Conservation (phyloP, 345 rosid species). For the Salix koriyanagi region DNA sequence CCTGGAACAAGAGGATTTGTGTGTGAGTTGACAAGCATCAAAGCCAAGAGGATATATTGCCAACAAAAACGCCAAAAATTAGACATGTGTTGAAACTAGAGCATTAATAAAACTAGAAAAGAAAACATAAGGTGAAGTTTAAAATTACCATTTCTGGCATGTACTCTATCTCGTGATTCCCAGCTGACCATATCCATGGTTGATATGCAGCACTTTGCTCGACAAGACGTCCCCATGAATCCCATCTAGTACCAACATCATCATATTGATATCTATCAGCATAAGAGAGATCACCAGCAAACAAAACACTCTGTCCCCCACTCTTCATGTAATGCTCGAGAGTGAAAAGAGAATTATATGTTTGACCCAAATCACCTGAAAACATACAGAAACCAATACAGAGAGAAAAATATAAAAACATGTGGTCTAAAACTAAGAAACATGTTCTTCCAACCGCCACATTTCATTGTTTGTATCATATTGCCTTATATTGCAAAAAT, state of each 20-base stretch:
- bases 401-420: not conserved
- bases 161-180: constrained; percentile 48
- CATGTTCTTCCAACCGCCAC: not conserved
- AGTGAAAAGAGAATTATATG: constrained; percentile 39
- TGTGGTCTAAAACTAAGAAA: not conserved
- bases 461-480: not conserved
- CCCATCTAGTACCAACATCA: constrained; percentile 40
- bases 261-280: constrained; percentile 40
- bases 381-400: constrained; percentile 1
- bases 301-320: constrained; percentile 31
- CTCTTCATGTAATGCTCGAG: constrained; percentile 39
- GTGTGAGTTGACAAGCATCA: constrained; percentile 1
- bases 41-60: not conserved
- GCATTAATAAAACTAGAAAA: not conserved
- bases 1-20: constrained; percentile 8
- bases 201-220: constrained; percentile 48
- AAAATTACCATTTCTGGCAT: constrained; percentile 24
- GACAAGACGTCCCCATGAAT: constrained; percentile 42
- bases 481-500: too few relatives aligned
- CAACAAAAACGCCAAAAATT: not conserved
- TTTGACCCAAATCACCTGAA: constrained; percentile 48
- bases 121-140: not conserved
- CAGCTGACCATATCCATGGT: constrained; percentile 44
- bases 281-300: constrained; percentile 50
- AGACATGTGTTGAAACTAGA: not conserved